Percentiles rank a stretch among this genome's conserved stretches.
Evolutionary conservation across 2,329 filamentous ascomycete genomes (phyloP).

Genomic region (Lizonia empirigonia): DNA sequence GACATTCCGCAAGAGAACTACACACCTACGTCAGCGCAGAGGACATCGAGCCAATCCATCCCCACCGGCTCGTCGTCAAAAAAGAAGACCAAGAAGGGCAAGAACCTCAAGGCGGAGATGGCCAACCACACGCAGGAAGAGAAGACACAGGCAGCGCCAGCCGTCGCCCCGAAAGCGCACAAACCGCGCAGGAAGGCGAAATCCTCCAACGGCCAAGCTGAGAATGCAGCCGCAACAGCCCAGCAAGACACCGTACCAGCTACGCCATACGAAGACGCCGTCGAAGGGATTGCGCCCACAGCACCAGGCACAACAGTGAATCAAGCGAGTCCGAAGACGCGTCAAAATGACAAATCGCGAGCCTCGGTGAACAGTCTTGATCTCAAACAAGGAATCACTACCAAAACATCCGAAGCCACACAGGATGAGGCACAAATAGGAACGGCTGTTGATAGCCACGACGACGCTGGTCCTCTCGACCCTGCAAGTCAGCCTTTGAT

Average conservation of each 20-base stretch:
- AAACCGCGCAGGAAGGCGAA: background rate
- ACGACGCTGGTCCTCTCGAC: background rate
- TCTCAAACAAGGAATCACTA: background rate
- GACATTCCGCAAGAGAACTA: background rate
- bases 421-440: background rate
- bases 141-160: background rate
- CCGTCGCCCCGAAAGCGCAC: background rate
- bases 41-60: conserved; percentile 1
- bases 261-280: background rate
- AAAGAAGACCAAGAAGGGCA: conserved; percentile 1
- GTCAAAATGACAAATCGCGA: background rate
- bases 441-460: background rate
- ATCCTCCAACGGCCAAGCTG: background rate
- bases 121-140: background rate
- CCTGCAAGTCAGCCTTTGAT: background rate
- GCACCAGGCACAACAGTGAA: background rate
- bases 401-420: background rate
- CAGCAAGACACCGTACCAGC: background rate
- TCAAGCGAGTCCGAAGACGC: background rate
- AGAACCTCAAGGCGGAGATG: background rate
- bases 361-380: background rate
- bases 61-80: conserved; percentile 4
- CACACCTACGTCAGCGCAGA: conserved; percentile 7
- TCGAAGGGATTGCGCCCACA: background rate
- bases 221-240: background rate